Percentiles rank a stretch among this genome's conserved stretches.
Evolutionary conservation across 257 asterid species (phyloP).

Genomic region (Fraxinus pennsylvanica): DNA sequence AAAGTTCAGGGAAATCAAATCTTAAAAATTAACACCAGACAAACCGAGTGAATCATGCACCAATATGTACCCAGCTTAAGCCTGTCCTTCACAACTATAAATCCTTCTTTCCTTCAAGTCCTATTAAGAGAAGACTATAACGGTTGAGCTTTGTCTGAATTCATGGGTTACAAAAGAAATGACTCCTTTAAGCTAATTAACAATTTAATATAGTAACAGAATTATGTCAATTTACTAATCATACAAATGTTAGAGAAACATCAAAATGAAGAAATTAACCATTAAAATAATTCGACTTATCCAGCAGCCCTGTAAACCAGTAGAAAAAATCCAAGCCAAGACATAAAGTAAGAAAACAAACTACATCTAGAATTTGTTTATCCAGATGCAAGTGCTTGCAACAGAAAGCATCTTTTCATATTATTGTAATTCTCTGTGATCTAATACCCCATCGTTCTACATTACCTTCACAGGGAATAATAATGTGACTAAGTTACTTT

Average conservation of each 20-base stretch:
- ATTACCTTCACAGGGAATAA: too few relatives aligned
- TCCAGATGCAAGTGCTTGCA: neutral
- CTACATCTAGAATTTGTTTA: neutral
- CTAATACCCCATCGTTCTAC: too few relatives aligned
- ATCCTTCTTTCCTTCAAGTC: neutral
- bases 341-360: too few relatives aligned
- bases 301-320: neutral
- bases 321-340: too few relatives aligned
- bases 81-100: neutral
- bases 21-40: neutral
- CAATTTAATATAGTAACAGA: too few relatives aligned
- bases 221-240: neutral
- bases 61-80: neutral
- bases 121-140: neutral
- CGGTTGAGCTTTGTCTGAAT: neutral
- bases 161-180: neutral
- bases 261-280: neutral
- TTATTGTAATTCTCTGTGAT: too few relatives aligned
- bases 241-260: neutral
- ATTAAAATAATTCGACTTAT: neutral
- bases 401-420: neutral
- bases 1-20: neutral
- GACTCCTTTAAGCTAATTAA: neutral
- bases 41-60: neutral
- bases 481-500: too few relatives aligned